These are phyloP conservation scores for Penicillium samsonianum DNA, from an alignment of 495 filamentous ascomycete species.

Conservation along the genomic window DNA sequence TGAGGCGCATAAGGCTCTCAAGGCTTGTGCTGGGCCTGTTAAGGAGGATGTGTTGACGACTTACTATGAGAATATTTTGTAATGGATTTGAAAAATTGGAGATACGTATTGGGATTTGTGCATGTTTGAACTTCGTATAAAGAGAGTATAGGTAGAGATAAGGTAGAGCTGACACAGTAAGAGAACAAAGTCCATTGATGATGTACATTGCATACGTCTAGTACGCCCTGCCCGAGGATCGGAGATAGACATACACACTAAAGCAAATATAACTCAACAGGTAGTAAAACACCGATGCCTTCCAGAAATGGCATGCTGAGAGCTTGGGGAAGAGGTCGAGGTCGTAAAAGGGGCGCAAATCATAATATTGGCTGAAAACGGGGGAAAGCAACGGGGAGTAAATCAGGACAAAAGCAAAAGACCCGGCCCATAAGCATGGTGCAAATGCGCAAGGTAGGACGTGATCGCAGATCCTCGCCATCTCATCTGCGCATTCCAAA, in stretches of 20 bases:
- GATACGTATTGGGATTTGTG: not conserved
- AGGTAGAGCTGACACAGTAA: not conserved
- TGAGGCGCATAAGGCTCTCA: conserved; percentile 61
- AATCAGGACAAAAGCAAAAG: conserved; percentile 8
- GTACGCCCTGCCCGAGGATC: conserved; percentile 11
- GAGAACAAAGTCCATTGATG: conserved; percentile 25
- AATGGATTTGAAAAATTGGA: conserved; percentile 1
- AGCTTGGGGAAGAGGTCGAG: not conserved
- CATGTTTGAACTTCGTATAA: not conserved
- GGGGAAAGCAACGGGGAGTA: not conserved
- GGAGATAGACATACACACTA: conserved; percentile 1
- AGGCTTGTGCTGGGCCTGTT: conserved; percentile 44
- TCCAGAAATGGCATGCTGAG: conserved; percentile 16
- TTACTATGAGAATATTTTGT: conserved; percentile 49
- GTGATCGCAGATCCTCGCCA: conserved; percentile 28
- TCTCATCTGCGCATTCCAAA: conserved; percentile 21
- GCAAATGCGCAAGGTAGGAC: conserved; percentile 8
- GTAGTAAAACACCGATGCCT: conserved; percentile 21
- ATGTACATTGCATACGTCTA: conserved; percentile 36
- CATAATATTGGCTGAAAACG: conserved; percentile 14
- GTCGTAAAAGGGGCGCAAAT: conserved; percentile 8
- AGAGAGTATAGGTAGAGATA: not conserved
- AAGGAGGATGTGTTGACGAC: conserved; percentile 50
- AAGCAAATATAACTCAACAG: conserved; percentile 11
- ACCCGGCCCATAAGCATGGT: conserved; percentile 23